Evolutionary conservation across 129 eudicot genomes (phyloP), one percentile per base, ranked within the genome.

Genomic region (Saposhnikovia divaricata): DNA sequence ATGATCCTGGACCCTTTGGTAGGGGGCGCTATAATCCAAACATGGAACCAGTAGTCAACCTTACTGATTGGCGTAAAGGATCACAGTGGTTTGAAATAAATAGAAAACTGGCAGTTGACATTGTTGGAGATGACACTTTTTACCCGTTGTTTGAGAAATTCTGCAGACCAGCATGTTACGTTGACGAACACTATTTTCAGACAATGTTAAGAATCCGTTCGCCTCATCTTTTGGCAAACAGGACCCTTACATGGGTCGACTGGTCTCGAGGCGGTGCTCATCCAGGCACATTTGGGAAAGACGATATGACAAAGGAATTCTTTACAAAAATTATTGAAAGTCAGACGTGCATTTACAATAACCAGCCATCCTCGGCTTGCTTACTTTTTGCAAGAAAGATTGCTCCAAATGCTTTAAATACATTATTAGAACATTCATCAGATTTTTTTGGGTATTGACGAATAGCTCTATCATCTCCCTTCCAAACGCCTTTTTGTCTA

Each of bases 221-320:
- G 50, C 94, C 94, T 3, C 66, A 80, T 59, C 72, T 86, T 74
- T 80, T 88, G 80, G 93, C 97, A 31, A 95, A 95, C 44, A 74
- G 97, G 82, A 92, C 83, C 77, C 79, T 92, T 43, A 95, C 99
- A 4, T 95, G 87, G 76, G 97, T 93, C 19, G 96, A 95, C 79
- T 95, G 99, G 99, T 90, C 98, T 0, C 81, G 92, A 75, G 97
- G 93, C 19, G 97, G 97, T 39, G 91, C 99, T 46, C 99, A 95
- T 81, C 99, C 99, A 6, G 96, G 94, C 34, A 92, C 91, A 23
- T 90, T 87, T 78, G 94, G 94, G 80, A 82, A 79, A 81, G 79
- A 76, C n/a, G 94, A 95, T 72, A 83, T 90, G 34, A 80, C 79
- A 4, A 86, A 81, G 70, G 44, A 82, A 3, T 89, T 95, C 66